Evolutionary conservation across 306 rosid species (phyloP).

Genomic region (Astragalus membranaceus): DNA sequence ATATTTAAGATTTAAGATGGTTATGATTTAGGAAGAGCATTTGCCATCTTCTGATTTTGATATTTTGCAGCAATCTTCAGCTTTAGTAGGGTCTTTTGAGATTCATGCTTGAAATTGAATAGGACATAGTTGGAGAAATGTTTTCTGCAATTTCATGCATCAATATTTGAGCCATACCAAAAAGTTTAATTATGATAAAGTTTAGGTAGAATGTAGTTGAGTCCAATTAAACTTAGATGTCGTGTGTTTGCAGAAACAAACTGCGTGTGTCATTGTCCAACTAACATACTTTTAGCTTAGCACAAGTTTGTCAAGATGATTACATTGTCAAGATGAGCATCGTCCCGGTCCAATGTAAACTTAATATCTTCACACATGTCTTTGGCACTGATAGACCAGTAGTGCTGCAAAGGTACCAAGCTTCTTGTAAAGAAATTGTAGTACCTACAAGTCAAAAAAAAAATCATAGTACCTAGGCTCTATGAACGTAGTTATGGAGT

Average conservation of each 20-base stretch:
- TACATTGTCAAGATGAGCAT: slow-evolving; percentile 28
- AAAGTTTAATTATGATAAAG: too few species aligned
- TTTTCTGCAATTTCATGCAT: too few species aligned
- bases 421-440: slow-evolving; percentile 41
- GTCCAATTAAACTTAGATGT: neutral
- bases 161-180: too few species aligned
- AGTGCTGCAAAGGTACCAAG: slow-evolving; percentile 34
- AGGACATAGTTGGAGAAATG: too few species aligned
- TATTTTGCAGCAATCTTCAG: too few species aligned
- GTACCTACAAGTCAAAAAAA: too few species aligned
- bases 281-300: neutral
- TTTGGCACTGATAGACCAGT: slow-evolving; percentile 34
- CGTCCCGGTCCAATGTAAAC: slow-evolving; percentile 48
- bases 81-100: too few species aligned
- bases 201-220: too few species aligned
- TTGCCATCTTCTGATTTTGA: too few species aligned
- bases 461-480: slow-evolving; percentile 33
- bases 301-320: neutral
- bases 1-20: too few species aligned
- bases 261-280: neutral
- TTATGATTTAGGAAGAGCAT: too few species aligned
- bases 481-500: slow-evolving; percentile 43
- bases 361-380: slow-evolving; percentile 34
- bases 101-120: too few species aligned
- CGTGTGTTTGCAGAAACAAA: neutral